Evolutionary conservation across 345 rosid species (phyloP), one percentile per base, ranked within the genome.

Genomic region (Salix brachista): DNA sequence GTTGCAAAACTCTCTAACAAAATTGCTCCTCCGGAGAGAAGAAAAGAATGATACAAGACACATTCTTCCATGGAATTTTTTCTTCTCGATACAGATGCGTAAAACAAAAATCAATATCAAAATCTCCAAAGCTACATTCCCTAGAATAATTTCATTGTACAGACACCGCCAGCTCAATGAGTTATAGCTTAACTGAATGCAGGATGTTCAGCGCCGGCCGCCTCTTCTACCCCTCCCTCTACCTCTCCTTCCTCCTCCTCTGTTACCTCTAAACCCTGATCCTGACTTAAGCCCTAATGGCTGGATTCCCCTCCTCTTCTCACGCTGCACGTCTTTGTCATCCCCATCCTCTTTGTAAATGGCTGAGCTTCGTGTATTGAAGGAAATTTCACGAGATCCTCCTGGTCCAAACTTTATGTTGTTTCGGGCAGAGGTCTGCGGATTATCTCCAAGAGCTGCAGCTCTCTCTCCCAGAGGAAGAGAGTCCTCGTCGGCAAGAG

Each of bases 311-410:
- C 99, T 89, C 84, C 87, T 90, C 80, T 80, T 89, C 65, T 67
- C 84, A 25, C 41, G 87, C 13, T 65, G 71, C 52, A 21, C 65
- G 18, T 83, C 88, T 75, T 70, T 83, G 80, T 87, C 92, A 3
- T 78, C 89, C 16, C 83, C 83, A 19, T 91, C 94, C 81, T 90
- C 94, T 52, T 82, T 81, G 84, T 89, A 90, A 72, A 79, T 90
- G 30, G 87, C 88, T 0, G 84, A 85, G 82, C 89, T 88, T 85
- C 85, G 87, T 44, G 98, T 56, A n/a, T 70, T 48, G 77, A 93
- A 93, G 42, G 96, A 93, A 78, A 93, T 87, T 83, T 96, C 96
- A 19, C 98, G 82, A 1, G 98, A 96, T 32, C 97, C 98, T 70
- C 99, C 98, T 8, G 92, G 90, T 67, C 98, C 98, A 68, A 90